Evolutionary conservation across 306 rosid genomes (phyloP).

Genomic region (Dryas alaskensis): DNA sequence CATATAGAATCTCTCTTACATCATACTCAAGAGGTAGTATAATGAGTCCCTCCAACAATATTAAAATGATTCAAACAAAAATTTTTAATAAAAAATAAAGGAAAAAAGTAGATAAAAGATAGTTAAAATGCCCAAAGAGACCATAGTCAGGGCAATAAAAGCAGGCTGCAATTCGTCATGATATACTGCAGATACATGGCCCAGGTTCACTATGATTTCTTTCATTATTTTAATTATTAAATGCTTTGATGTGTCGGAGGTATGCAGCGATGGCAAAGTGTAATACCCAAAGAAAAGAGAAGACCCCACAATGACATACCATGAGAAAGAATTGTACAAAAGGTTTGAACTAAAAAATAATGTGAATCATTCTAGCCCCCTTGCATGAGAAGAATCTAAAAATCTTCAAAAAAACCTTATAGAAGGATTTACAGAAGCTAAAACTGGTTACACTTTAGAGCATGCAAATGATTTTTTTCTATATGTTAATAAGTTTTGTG

Average conservation of each 20-base stretch:
- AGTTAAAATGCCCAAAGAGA: no score
- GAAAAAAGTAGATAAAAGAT: no score
- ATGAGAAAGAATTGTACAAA: neutral
- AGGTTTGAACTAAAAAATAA: neutral
- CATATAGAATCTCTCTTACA: no score
- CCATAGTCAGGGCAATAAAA: no score
- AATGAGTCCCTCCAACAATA: no score
- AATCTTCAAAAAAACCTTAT: neutral
- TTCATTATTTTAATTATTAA: neutral
- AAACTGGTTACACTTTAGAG: neutral
- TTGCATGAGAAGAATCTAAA: neutral
- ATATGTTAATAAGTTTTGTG: conserved; percentile 17
- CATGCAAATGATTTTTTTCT: neutral
- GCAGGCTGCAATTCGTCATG: neutral
- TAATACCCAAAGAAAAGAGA: neutral
- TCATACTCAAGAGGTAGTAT: no score
- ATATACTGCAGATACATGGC: neutral
- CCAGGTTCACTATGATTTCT: no score
- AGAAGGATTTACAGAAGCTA: neutral
- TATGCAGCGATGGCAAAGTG: neutral
- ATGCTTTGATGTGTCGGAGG: neutral
- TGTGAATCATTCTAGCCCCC: neutral
- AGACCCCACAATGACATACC: neutral
- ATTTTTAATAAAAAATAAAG: no score
- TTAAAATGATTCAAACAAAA: no score